A percentile compares a stretch with the other conserved stretches of the same genome.
Conservation (phyloP, 805 yeast genomes). For the Candida berthetii region DNA sequence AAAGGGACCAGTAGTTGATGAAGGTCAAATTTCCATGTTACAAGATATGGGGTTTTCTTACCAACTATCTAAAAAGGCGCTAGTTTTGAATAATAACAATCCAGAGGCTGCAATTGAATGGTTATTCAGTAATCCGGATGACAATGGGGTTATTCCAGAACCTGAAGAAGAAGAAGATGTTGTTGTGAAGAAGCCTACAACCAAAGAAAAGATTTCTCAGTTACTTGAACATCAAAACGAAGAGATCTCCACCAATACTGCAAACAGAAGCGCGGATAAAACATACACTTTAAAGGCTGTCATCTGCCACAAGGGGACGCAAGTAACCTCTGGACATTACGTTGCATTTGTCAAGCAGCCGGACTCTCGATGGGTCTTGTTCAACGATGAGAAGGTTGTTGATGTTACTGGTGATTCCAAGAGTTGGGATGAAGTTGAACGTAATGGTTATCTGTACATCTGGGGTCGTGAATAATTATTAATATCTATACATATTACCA, state of each 20-base stretch:
- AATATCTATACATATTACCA: neutral
- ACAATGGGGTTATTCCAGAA: slow-evolving; percentile 49
- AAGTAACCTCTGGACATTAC: slow-evolving; percentile 87
- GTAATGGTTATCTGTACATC: slow-evolving; percentile 41
- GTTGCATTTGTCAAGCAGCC: slow-evolving; percentile 62
- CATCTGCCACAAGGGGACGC: slow-evolving; percentile 80
- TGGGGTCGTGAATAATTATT: slow-evolving; percentile 10
- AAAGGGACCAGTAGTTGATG: slow-evolving; percentile 18
- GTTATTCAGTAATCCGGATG: slow-evolving; percentile 81
- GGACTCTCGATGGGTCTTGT: slow-evolving; percentile 58
- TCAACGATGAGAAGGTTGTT: slow-evolving; percentile 85
- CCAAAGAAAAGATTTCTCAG: slow-evolving; percentile 3
- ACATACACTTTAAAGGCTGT: slow-evolving; percentile 51
- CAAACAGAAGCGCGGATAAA: neutral
- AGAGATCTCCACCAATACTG: slow-evolving; percentile 10
- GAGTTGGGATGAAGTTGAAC: slow-evolving; percentile 26
- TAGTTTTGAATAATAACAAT: slow-evolving; percentile 51
- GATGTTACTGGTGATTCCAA: slow-evolving; percentile 33
- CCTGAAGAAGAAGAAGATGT: slow-evolving; percentile 4
- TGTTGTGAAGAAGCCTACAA: slow-evolving; percentile 8
- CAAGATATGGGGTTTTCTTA: slow-evolving; percentile 73
- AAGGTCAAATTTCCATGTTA: slow-evolving; percentile 40
- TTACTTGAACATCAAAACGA: slow-evolving; percentile 6
- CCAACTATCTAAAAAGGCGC: slow-evolving; percentile 66
- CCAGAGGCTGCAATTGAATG: slow-evolving; percentile 83